Conservation (phyloP, 148 eudicot species). For the Camellia japonica region DNA sequence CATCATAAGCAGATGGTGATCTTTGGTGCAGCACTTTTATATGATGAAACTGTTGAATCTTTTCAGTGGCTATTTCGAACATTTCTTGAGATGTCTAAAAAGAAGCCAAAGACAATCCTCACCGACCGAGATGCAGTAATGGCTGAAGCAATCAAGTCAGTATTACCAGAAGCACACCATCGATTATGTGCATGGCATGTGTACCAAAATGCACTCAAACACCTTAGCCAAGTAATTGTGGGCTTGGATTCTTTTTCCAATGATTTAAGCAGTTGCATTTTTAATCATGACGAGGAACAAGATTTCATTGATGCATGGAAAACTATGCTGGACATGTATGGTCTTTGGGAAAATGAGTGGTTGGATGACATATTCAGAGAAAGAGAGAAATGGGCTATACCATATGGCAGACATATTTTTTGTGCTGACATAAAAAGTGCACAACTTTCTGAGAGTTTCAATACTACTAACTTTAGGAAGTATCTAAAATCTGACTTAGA, state of each 20-base stretch:
- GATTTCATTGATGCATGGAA: slow-evolving; percentile 27
- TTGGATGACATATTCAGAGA: slow-evolving; percentile 18
- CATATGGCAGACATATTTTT: slow-evolving; percentile 21
- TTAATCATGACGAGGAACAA: slow-evolving; percentile 17
- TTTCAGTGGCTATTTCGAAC: slow-evolving; percentile 39
- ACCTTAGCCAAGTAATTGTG: slow-evolving; percentile 15
- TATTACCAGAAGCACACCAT: slow-evolving; percentile 32
- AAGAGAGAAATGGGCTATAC: slow-evolving; percentile 33
- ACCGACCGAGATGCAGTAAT: slow-evolving; percentile 24
- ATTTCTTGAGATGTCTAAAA: slow-evolving; percentile 27
- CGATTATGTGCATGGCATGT: slow-evolving; percentile 35
- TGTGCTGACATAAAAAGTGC: slow-evolving; percentile 27
- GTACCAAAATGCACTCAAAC: slow-evolving; percentile 24
- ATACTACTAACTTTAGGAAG: slow-evolving; percentile 21
- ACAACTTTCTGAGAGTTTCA: slow-evolving; percentile 23
- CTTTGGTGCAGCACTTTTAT: slow-evolving; percentile 33
- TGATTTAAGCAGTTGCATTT: slow-evolving; percentile 24
- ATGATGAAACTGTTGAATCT: slow-evolving; percentile 35
- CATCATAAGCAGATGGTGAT: slow-evolving; percentile 28
- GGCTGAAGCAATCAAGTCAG: slow-evolving; percentile 18
- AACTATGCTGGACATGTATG: slow-evolving; percentile 14
- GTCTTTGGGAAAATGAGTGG: slow-evolving; percentile 22
- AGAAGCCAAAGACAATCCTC: slow-evolving; percentile 36
- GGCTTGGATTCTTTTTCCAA: slow-evolving; percentile 16
- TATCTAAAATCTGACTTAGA: slow-evolving; percentile 22